Evolutionary conservation across 306 rosid genomes (phyloP), one percentile per base, ranked within the genome.

Genomic region (Alnus rubra): DNA sequence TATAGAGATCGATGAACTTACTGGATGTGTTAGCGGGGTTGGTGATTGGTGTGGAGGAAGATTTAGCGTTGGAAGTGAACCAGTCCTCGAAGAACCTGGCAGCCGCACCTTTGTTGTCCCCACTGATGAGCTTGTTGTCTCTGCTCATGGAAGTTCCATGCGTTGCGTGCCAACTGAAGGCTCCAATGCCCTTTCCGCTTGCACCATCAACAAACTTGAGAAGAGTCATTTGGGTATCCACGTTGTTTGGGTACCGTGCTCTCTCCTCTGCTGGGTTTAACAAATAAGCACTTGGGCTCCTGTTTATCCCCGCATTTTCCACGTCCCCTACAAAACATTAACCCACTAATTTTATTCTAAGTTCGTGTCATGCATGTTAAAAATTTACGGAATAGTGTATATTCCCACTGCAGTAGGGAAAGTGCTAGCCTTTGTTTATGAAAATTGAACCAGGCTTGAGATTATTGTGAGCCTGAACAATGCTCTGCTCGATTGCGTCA

Each of bases 131-230:
- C 86, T 78, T 85, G 85, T 94, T 94, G 79, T 88, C 65, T 72
- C 74, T 86, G 87, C 94, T 94, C 97, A 94, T 94, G n/a, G 97
- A 94, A 68, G 97, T 92, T 2, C 98, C 98, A 2, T 90, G 97
- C 3, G 98, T 92, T 13, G 94, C 89, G 79, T 78, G 87, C 97
- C 94, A 94, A 78, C 68, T 90, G 69, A 94, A 94, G 4, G 92
- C 87, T 73, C 96, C 98, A n/a, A 84, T 15, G 81, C 78, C 88
- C 59, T 75, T 74, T 3, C 88, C 83, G 50, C 74, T 92, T 37
- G 44, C 88, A 16, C 69, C 80, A 52, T 92, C 93, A 37, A 92
- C 89, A 74, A 94, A 88, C 85, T 88, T 94, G 78, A 88, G 37
- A 23, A 90, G 80, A 10, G 92, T 90, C 98, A 94, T 94, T 54